Percentiles rank a stretch among this genome's conserved stretches.
These are phyloP conservation scores for Turnera subulata DNA, from an alignment of 345 rosid genomes.

Conservation along the genomic window DNA sequence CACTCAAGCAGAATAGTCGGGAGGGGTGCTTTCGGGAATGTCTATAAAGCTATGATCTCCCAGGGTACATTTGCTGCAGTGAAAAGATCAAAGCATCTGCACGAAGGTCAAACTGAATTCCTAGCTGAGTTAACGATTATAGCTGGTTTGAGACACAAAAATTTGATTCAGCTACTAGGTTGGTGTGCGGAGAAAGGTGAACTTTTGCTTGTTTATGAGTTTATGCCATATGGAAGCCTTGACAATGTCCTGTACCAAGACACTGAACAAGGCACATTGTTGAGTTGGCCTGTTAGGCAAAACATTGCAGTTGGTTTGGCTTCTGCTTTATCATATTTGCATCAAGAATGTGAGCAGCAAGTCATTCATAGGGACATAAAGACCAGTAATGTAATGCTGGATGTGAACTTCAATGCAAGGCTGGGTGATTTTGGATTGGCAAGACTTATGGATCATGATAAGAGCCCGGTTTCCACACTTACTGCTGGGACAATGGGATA, in stretches of 20 bases:
- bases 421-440: constrained; percentile 94
- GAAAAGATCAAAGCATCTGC: constrained; percentile 75
- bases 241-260: constrained; percentile 72
- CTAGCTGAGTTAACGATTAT: constrained; percentile 78
- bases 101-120: constrained; percentile 83
- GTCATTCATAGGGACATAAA: constrained; percentile 93
- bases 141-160: constrained; percentile 92
- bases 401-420: constrained; percentile 73
- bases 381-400: constrained; percentile 88
- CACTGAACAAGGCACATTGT: constrained; percentile 31
- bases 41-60: constrained; percentile 66
- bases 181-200: constrained; percentile 94
- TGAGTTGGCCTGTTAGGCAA: constrained; percentile 68
- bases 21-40: constrained; percentile 81
- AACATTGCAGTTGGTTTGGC: constrained; percentile 79
- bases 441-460: constrained; percentile 85
- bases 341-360: constrained; percentile 93
- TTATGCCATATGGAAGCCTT: constrained; percentile 91
- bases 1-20: constrained; percentile 83
- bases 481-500: constrained; percentile 99
- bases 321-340: constrained; percentile 71
- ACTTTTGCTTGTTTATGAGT: constrained; percentile 83
- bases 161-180: constrained; percentile 78
- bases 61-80: constrained; percentile 70
- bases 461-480: constrained; percentile 88